These are phyloP conservation scores for Melampsora larici-populina DNA, from an alignment of 1,284 basidiomycete species.

Conservation along the genomic window DNA sequence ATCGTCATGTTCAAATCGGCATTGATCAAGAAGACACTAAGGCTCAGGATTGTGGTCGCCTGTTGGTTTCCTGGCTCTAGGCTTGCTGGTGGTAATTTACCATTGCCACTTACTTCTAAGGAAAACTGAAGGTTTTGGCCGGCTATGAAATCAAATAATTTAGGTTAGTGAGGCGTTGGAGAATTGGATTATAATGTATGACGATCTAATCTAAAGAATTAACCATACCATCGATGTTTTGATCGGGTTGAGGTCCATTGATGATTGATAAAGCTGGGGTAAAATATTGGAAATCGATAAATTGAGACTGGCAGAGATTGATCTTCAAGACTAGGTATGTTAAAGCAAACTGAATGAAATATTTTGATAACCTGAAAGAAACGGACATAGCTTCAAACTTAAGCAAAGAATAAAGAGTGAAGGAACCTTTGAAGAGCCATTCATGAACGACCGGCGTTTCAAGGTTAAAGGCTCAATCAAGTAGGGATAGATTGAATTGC, in stretches of 20 bases:
- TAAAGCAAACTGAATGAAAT: constrained; percentile 8
- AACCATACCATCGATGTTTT: constrained; percentile 17
- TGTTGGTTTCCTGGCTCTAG: constrained; percentile 26
- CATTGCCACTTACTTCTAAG: constrained; percentile 30
- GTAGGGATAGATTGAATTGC: background rate
- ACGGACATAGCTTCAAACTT: background rate
- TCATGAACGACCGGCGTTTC: constrained; percentile 5
- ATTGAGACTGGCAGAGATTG: constrained; percentile 16
- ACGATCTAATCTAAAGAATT: background rate
- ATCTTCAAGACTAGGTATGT: background rate
- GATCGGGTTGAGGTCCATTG: constrained; percentile 21
- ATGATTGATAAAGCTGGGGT: constrained; percentile 32
- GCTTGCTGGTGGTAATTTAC: constrained; percentile 14
- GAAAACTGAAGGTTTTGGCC: constrained; percentile 20
- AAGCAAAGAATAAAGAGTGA: background rate
- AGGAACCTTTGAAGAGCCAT: background rate
- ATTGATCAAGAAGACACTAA: constrained; percentile 27
- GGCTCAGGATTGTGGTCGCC: constrained; percentile 31
- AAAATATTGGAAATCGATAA: constrained; percentile 24
- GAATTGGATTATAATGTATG: background rate
- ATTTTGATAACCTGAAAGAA: background rate
- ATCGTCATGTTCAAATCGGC: constrained; percentile 31
- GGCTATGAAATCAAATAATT: constrained; percentile 5
- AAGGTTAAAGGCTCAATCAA: background rate
- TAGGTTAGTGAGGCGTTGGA: background rate